Conservation (phyloP, 2,329 filamentous ascomycete genomes). For the Didymellaceae sp. region DNA sequence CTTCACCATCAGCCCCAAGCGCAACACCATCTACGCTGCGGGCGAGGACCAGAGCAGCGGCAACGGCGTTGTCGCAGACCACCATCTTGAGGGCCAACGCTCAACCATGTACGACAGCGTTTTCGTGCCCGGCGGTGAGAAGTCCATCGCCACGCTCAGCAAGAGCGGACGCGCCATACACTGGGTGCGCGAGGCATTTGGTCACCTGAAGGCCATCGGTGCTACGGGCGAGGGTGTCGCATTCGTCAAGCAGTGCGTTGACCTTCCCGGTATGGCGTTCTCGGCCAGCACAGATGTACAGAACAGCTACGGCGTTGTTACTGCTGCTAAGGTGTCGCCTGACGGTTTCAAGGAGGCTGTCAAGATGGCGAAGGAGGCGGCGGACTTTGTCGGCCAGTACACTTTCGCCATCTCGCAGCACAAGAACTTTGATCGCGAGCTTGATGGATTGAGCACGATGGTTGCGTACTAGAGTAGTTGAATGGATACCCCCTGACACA, state of each 20-base stretch:
- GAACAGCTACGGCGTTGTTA: conserved; percentile 80
- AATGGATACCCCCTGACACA: conserved; percentile 11
- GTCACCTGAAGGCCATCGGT: conserved; percentile 79
- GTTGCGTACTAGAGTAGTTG: conserved; percentile 74
- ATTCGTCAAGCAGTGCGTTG: conserved; percentile 61
- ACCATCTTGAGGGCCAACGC: conserved; percentile 80
- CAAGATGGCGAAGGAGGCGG: conserved; percentile 69
- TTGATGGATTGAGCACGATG: conserved; percentile 70
- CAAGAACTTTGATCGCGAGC: conserved; percentile 74
- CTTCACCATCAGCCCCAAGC: conserved; percentile 73
- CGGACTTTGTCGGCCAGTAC: conserved; percentile 74
- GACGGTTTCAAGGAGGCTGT: conserved; percentile 67
- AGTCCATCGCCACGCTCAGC: conserved; percentile 67
- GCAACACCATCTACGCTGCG: conserved; percentile 69
- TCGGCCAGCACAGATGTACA: conserved; percentile 59
- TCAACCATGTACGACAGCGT: conserved; percentile 82
- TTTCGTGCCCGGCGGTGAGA: conserved; percentile 75
- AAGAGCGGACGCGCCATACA: conserved; percentile 76
- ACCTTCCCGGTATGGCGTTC: conserved; percentile 57
- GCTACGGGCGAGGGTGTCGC: conserved; percentile 75
- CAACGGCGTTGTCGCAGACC: conserved; percentile 68
- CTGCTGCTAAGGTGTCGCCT: conserved; percentile 61
- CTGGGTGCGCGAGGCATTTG: conserved; percentile 81
- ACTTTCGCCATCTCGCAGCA: conserved; percentile 74
- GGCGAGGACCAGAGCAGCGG: conserved; percentile 62